Conservation (phyloP, 495 filamentous ascomycete genomes). For the Aspergillus indologenus region DNA sequence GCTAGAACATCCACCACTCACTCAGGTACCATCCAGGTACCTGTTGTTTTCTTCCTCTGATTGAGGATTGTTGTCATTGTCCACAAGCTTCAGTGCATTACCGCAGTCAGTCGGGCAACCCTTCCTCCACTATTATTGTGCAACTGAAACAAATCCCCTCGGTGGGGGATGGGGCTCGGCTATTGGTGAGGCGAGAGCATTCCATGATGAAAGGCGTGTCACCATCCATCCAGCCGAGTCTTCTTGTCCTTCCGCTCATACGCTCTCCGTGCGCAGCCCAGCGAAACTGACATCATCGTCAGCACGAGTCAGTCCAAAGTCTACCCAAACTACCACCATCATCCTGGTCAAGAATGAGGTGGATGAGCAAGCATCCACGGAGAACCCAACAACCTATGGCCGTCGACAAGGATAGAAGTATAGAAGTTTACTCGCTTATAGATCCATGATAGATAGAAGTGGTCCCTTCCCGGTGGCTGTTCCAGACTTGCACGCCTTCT, state of each 20-base stretch:
- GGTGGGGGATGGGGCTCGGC: no score
- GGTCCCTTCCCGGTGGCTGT: background rate
- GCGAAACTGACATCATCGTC: background rate
- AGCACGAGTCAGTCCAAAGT: background rate
- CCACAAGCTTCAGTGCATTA: no score
- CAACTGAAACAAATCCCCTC: background rate
- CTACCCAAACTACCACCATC: background rate
- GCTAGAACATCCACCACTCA: background rate
- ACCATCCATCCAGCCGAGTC: background rate
- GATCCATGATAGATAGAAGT: no score
- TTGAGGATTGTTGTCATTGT: no score
- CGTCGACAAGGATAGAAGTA: no score
- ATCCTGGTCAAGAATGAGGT: background rate
- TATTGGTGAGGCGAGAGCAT: no score
- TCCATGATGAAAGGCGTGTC: background rate
- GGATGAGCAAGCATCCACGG: background rate
- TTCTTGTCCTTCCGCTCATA: no score
- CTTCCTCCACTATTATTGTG: background rate
- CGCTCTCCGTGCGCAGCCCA: background rate
- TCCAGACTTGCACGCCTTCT: background rate
- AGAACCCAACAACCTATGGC: no score
- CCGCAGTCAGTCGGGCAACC: background rate
- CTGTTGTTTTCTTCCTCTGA: no score
- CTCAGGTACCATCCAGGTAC: background rate
- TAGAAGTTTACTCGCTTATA: background rate